These are phyloP conservation scores for Salicornia ramosissima DNA, from an alignment of 148 eudicot genomes.

Conservation along the genomic window DNA sequence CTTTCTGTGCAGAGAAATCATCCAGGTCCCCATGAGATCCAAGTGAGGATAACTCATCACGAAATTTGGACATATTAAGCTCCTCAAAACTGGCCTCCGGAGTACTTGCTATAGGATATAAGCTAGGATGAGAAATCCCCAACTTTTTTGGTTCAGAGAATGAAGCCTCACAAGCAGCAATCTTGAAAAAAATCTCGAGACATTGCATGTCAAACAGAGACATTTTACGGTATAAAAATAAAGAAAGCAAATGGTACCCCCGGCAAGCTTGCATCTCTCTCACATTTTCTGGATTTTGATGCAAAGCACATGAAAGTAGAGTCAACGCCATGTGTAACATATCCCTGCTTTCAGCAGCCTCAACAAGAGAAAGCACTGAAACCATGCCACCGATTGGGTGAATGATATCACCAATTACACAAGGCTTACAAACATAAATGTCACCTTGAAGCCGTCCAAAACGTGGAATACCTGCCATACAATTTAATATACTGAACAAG, in stretches of 20 bases:
- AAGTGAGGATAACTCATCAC: constrained; percentile 78
- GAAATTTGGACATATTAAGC: constrained; percentile 67
- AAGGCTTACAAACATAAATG: constrained; percentile 75
- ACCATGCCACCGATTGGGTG: constrained; percentile 93
- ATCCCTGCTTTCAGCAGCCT: constrained; percentile 96
- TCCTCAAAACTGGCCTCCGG: constrained; percentile 67
- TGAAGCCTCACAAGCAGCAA: constrained; percentile 99
- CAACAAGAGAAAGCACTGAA: constrained; percentile 91
- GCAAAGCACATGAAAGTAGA: constrained; percentile 88
- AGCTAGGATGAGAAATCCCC: constrained; percentile 36
- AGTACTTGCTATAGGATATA: constrained; percentile 44
- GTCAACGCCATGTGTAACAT: constrained; percentile 94
- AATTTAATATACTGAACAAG: background rate
- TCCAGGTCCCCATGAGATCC: constrained; percentile 91
- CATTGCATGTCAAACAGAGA: constrained; percentile 90
- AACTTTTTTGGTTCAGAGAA: constrained; percentile 76
- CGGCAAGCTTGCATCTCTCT: constrained; percentile 86
- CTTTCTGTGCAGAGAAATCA: constrained; percentile 81
- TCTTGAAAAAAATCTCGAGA: constrained; percentile 91
- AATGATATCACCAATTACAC: constrained; percentile 86
- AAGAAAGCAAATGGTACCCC: constrained; percentile 90
- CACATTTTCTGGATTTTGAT: constrained; percentile 93
- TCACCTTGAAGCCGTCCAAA: constrained; percentile 96
- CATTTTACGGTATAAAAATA: constrained; percentile 85
- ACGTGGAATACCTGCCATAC: constrained; percentile 82